Base-by-base conservation (phyloP, 148 eudicot genomes). In the Vaccinium vitisidaea region DNA sequence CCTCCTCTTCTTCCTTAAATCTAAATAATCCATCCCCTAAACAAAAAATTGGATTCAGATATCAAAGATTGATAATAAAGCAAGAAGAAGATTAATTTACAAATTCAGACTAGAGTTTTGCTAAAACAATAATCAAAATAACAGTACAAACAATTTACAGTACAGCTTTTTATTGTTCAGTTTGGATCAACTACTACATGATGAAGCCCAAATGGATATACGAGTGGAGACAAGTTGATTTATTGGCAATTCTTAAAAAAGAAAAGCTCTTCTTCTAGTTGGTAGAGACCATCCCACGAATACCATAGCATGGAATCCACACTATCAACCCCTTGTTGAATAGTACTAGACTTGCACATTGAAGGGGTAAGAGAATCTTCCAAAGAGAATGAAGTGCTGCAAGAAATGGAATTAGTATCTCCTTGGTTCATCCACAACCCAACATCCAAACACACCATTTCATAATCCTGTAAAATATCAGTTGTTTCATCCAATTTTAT, bases 261-360 rank as follows among this genome's bases (percentile, higher is more conserved):
- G 82, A 85, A 86, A 87, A 85, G 83, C 55, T 73, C 88, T 50
- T 87, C 87, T 52, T 89, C 82, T 65, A 86, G 81, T 73, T 86
- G 85, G 83, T 79, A 83, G 56, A 88, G 86, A 21, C 69, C 81
- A 53, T 90, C 90, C 92, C 92, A 90, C 77, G 88, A 43, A 43
- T 43, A 43, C 46, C 5, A 84, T 15, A 90, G 81, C 84, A 90
- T 27, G 13, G 92, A 86, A 85, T 88, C 89, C 58, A 84, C 89
- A 78, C 84, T 83, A 43, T 88, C 92, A 83, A 88, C 87, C 90
- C 88, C 86, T 30, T 88, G 86, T 59, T 84, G 87, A 18, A 77
- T 83, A 2, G 81, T 46, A 52, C 65, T 75, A 1, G 81, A 81
- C 32, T 81, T 75, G 49, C 52, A 84, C 48, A 85, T 73, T n/a